Evolutionary conservation across 1,139 yeast genomes (phyloP).

Genomic region (Pichia inconspicua): DNA sequence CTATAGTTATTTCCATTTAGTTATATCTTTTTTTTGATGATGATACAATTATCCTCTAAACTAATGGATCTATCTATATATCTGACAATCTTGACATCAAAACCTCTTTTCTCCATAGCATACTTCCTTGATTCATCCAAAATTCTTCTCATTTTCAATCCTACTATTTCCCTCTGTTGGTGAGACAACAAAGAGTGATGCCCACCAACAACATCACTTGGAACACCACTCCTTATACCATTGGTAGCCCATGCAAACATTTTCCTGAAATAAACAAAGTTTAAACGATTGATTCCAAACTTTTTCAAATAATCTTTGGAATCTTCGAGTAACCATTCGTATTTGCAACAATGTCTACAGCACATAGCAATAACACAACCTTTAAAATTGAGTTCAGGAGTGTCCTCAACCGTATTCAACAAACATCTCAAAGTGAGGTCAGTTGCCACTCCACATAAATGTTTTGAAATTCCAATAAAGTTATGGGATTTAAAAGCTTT

Average conservation of each 20-base stretch:
- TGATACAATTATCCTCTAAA: constrained; percentile 62
- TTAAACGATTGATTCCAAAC: constrained; percentile 27
- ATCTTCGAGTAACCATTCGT: constrained; percentile 43
- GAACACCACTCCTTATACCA: constrained; percentile 42
- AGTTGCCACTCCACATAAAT: constrained; percentile 90
- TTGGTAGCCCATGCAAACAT: constrained; percentile 86
- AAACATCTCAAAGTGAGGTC: constrained; percentile 72
- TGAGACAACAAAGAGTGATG: constrained; percentile 39
- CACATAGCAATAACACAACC: constrained; percentile 88
- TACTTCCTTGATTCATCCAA: constrained; percentile 52
- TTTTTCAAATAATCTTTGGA: constrained; percentile 32
- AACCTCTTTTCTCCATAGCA: constrained; percentile 38
- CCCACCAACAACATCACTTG: constrained; percentile 30
- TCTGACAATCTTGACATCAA: constrained; percentile 42
- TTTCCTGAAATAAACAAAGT: constrained; percentile 52
- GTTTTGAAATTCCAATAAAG: constrained; percentile 67
- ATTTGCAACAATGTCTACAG: constrained; percentile 77
- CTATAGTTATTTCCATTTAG: not conserved
- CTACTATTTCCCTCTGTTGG: constrained; percentile 48
- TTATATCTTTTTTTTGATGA: constrained; percentile 21
- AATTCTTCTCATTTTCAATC: constrained; percentile 59
- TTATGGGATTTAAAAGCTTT: constrained; percentile 25
- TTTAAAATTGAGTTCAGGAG: constrained; percentile 18
- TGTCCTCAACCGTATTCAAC: constrained; percentile 28
- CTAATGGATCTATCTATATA: constrained; percentile 56